A percentile compares a stretch with the other conserved stretches of the same genome.
phyloP scores from a whole-genome alignment of 345 rosid genomes.

The Eucalyptus tenuipes region DNA sequence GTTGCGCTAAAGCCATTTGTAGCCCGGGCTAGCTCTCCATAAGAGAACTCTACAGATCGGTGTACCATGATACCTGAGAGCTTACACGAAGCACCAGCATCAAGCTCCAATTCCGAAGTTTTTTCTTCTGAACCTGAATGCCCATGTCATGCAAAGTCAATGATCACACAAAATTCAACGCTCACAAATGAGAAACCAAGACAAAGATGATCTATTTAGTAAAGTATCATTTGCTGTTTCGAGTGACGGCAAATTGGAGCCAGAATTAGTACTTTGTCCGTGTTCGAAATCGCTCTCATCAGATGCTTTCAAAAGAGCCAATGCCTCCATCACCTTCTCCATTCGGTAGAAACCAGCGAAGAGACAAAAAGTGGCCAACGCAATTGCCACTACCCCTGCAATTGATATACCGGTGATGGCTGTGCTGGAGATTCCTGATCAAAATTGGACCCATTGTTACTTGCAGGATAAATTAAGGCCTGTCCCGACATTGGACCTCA shows the following conservation, averaged over 20 bases:
- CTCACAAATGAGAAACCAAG: not conserved
- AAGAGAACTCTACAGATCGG: conserved; percentile 12
- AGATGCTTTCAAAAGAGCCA: conserved; percentile 4
- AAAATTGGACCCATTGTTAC: not conserved
- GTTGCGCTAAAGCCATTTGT: conserved; percentile 15
- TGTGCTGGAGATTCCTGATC: conserved; percentile 20
- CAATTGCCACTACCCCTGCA: conserved; percentile 13
- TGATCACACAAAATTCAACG: not conserved
- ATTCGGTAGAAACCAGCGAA: conserved; percentile 7
- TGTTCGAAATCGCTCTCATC: conserved; percentile 1
- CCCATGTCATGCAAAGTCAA: not conserved
- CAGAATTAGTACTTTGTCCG: not conserved
- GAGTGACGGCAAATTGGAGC: not conserved
- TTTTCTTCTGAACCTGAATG: conserved; percentile 2
- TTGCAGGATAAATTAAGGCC: not conserved
- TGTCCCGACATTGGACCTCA: not conserved
- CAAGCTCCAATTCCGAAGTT: not conserved
- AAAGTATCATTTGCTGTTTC: not conserved
- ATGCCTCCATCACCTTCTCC: conserved; percentile 2
- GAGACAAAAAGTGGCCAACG: not conserved
- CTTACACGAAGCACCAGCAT: not conserved
- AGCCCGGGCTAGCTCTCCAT: conserved; percentile 19
- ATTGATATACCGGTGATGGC: conserved; percentile 23
- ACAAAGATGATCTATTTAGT: not conserved
- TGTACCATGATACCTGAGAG: conserved; percentile 11